Percentiles rank a stretch among this genome's conserved stretches.
phyloP scores from a whole-genome alignment of 768 basidiomycete genomes.

The Lyophyllum atratum region DNA sequence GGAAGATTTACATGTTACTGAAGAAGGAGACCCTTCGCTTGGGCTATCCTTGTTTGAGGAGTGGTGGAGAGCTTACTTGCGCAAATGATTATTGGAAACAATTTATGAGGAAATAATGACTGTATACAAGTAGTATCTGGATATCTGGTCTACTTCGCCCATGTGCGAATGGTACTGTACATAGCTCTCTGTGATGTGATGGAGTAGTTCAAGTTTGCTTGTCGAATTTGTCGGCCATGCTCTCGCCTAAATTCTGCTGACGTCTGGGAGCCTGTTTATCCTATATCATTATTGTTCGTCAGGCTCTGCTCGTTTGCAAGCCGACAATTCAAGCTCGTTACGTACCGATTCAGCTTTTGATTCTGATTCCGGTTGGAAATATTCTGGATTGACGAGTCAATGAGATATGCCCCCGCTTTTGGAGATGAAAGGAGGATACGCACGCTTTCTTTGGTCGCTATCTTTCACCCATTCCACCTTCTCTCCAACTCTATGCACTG shows the following conservation, averaged over 20 bases:
- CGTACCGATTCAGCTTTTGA: neutral
- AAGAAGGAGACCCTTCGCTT: constrained; percentile 44
- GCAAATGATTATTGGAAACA: constrained; percentile 13
- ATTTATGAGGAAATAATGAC: neutral
- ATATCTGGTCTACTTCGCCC: neutral
- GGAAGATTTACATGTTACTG: constrained; percentile 54
- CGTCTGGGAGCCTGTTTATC: neutral
- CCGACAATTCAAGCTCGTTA: neutral
- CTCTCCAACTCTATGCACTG: constrained; percentile 34
- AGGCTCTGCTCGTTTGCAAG: too few relatives aligned
- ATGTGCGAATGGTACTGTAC: neutral
- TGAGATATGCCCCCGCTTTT: neutral
- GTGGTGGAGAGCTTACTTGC: constrained; percentile 74
- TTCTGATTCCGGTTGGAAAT: constrained; percentile 1
- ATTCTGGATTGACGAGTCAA: constrained; percentile 1
- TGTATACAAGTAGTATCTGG: neutral
- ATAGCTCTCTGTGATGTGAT: neutral
- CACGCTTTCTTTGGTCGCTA: constrained; percentile 43
- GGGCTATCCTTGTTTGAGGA: constrained; percentile 72
- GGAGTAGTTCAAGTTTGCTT: constrained; percentile 1
- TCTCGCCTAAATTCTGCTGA: constrained; percentile 11
- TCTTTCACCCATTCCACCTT: constrained; percentile 37
- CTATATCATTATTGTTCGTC: neutral
- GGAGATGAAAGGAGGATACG: constrained; percentile 7
- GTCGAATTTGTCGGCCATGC: constrained; percentile 13